Percentiles rank a stretch among this genome's conserved stretches.
These are phyloP conservation scores for Aschersonia sp. DNA, from an alignment of 2,329 filamentous ascomycete genomes.

Conservation along the genomic window DNA sequence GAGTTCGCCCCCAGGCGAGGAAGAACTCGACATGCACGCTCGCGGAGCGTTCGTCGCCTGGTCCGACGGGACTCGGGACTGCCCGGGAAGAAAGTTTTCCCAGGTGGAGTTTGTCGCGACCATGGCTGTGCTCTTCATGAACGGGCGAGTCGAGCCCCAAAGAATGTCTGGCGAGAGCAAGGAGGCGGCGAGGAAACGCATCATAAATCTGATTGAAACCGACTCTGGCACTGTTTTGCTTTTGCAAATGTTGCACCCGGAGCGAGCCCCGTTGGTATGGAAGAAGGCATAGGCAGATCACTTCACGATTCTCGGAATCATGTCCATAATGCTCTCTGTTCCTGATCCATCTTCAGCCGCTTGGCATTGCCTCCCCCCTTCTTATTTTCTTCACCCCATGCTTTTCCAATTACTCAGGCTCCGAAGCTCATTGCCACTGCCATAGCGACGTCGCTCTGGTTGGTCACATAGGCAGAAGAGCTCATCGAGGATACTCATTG, in stretches of 20 bases:
- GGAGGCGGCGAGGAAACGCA: conserved; percentile 6
- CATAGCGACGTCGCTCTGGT: too few relatives aligned
- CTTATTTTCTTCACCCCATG: too few relatives aligned
- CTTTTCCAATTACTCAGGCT: too few relatives aligned
- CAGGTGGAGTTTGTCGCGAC: conserved; percentile 11
- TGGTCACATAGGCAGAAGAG: too few relatives aligned
- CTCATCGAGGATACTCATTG: too few relatives aligned
- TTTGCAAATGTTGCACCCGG: conserved; percentile 13
- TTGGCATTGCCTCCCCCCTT: too few relatives aligned
- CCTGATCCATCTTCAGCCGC: too few relatives aligned
- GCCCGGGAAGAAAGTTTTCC: conserved; percentile 10
- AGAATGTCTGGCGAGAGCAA: background rate
- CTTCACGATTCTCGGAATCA: too few relatives aligned
- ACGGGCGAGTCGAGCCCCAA: background rate
- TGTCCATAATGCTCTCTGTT: too few relatives aligned
- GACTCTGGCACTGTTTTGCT: conserved; percentile 10
- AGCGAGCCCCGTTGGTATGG: conserved; percentile 11
- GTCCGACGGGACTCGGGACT: conserved; percentile 12
- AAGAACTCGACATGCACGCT: background rate
- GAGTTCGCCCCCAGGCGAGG: conserved; percentile 6
- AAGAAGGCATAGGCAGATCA: background rate
- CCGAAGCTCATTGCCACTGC: too few relatives aligned
- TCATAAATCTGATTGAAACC: conserved; percentile 9
- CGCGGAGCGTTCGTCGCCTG: conserved; percentile 9
- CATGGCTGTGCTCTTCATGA: conserved; percentile 5